Conservation (phyloP, 257 asterid species). For the Galeopsis tetrahit region DNA sequence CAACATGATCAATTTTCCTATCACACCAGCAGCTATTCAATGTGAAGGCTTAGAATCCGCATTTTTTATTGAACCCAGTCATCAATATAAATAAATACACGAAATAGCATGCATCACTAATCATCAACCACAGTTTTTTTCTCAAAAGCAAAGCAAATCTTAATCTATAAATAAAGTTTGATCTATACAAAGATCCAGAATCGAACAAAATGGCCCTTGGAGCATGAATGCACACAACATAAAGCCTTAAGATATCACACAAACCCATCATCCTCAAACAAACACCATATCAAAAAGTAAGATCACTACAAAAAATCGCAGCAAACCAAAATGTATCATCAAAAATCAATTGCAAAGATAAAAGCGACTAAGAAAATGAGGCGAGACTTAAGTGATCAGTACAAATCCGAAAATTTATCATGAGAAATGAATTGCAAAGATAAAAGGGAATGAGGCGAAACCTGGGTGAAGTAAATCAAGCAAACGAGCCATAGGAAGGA, state of each 20-base stretch:
- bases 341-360: background rate
- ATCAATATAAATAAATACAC: background rate
- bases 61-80: background rate
- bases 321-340: background rate
- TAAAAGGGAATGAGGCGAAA: constrained; percentile 26
- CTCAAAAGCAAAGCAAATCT: background rate
- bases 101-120: background rate
- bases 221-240: background rate
- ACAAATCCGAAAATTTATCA: no score
- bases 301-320: background rate
- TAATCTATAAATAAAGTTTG: background rate
- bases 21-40: constrained; percentile 11
- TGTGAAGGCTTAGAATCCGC: no score
- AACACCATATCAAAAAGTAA: constrained; percentile 4
- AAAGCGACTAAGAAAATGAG: background rate
- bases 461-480: constrained; percentile 98
- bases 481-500: constrained; percentile 93
- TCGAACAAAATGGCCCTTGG: background rate
- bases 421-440: no score
- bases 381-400: background rate
- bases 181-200: constrained; percentile 5
- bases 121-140: constrained; percentile 1
- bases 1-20: background rate
- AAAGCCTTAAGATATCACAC: background rate
- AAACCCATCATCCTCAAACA: constrained; percentile 22